Evolutionary conservation across 164 flowering plant genomes (phyloP).

Genomic region (Pachysandra terminalis): DNA sequence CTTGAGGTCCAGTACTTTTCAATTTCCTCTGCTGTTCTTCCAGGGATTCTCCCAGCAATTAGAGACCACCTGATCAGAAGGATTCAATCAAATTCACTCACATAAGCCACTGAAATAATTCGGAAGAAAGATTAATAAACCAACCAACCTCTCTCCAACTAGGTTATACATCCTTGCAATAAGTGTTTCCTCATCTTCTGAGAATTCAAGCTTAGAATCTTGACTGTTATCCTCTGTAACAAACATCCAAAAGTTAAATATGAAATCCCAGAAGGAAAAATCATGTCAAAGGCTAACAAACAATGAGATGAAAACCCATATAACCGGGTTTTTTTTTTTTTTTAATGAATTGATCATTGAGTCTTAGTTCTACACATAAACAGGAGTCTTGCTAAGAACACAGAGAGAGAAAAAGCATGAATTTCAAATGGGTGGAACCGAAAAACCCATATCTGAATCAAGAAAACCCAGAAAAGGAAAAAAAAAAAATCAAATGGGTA

Average conservation of each 20-base stretch:
- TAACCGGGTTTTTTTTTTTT: no score
- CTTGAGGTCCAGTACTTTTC: slow-evolving; percentile 44
- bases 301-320: no score
- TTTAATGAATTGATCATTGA: no score
- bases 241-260: background rate
- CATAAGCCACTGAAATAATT: background rate
- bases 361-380: no score
- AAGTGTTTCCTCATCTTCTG: slow-evolving; percentile 46
- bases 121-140: background rate
- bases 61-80: slow-evolving; percentile 38
- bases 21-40: slow-evolving; percentile 50
- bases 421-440: background rate
- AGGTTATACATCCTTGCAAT: slow-evolving; percentile 42
- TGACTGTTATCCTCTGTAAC: slow-evolving; percentile 29
- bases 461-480: no score
- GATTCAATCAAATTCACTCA: background rate
- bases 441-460: background rate
- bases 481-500: background rate
- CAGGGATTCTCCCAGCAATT: slow-evolving; percentile 56
- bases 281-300: no score
- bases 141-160: slow-evolving; percentile 42
- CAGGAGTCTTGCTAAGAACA: no score
- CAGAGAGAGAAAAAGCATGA: background rate
- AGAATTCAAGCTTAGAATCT: slow-evolving; percentile 30
- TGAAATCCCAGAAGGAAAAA: background rate